Conservation (phyloP, 192 early-diverging fungal species). For the Chytriomyces confervae region DNA sequence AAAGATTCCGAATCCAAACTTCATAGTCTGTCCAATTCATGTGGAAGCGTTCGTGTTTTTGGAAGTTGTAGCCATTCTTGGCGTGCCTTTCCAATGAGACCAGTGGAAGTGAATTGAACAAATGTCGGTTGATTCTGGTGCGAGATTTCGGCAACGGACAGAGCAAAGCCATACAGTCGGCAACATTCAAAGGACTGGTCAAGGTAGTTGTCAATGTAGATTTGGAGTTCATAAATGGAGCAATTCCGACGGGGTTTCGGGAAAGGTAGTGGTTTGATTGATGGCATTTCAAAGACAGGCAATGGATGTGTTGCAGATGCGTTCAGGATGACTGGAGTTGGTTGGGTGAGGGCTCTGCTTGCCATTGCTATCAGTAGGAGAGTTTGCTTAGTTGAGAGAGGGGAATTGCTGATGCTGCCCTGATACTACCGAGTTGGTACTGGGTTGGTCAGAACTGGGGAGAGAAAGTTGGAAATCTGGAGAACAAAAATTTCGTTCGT, state of each 20-base stretch:
- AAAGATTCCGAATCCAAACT: no score
- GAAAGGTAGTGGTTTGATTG: not conserved
- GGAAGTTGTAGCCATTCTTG: not conserved
- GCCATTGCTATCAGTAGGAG: no score
- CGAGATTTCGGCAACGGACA: not conserved
- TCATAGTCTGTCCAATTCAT: not conserved
- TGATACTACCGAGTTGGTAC: no score
- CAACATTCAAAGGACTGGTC: not conserved
- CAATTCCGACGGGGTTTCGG: not conserved
- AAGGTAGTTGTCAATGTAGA: not conserved
- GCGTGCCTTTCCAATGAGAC: slow-evolving; percentile 7
- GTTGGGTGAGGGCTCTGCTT: no score
- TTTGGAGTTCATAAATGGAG: not conserved
- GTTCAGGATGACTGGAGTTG: no score
- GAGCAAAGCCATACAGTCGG: not conserved
- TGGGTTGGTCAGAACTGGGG: no score
- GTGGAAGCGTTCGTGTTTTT: not conserved
- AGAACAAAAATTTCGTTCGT: no score
- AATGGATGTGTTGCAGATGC: not conserved
- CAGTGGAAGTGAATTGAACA: slow-evolving; percentile 8
- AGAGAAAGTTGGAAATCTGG: no score
- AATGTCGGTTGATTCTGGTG: not conserved
- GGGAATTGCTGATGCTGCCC: no score
- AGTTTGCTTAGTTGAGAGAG: no score
- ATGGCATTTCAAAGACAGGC: not conserved